A percentile compares a stretch with the other conserved stretches of the same genome.
Evolutionary conservation across 2,329 filamentous ascomycete species (phyloP).

Genomic region (Pseudonectria foliicola): DNA sequence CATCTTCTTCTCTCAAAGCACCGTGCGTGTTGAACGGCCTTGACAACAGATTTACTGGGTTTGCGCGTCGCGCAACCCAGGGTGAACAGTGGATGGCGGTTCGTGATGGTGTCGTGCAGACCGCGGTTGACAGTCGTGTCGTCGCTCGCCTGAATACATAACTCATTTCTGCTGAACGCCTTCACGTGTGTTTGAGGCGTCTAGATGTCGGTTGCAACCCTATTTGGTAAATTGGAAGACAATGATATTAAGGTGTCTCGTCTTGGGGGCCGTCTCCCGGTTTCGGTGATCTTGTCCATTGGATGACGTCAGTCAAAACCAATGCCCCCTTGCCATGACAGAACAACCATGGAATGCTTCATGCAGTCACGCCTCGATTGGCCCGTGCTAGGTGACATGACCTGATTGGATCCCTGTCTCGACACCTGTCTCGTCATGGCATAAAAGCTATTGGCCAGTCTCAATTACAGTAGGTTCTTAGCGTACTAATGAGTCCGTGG

Average conservation of each 20-base stretch:
- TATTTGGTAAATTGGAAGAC: background rate
- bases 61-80: background rate
- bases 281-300: no score
- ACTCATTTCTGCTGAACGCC: conserved; percentile 10
- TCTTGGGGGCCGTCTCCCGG: background rate
- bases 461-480: no score
- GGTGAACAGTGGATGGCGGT: background rate
- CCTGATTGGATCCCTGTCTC: no score
- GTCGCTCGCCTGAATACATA: conserved; percentile 12
- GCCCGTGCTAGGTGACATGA: background rate
- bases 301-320: no score
- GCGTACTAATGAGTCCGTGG: no score
- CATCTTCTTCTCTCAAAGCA: conserved; percentile 7
- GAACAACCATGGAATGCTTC: conserved; percentile 3
- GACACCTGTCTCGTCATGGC: no score
- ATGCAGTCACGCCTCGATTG: conserved; percentile 3
- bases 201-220: no score
- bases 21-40: conserved; percentile 2
- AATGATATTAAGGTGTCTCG: background rate
- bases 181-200: background rate
- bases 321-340: no score
- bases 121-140: conserved; percentile 10
- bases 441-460: no score
- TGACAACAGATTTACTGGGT: background rate
- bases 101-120: conserved; percentile 1